Percentiles rank a stretch among this genome's conserved stretches.
These are phyloP conservation scores for Saccharum officinarum DNA, from an alignment of 176 grass and related monocot species.

Conservation along the genomic window DNA sequence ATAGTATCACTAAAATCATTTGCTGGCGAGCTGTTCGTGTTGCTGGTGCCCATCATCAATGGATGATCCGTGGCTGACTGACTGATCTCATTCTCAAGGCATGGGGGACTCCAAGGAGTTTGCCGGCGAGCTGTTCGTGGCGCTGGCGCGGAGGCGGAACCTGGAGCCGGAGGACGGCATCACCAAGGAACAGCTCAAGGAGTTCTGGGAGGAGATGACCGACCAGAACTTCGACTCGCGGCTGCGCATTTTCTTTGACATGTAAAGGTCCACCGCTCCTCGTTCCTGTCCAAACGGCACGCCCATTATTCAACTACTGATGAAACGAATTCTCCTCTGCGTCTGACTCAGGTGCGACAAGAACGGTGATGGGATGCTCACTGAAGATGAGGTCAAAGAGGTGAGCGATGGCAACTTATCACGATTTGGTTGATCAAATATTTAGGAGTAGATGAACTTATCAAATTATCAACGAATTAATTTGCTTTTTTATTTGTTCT, in stretches of 20 bases:
- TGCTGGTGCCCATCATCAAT: not conserved
- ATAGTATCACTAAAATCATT: not conserved
- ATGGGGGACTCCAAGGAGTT: conserved; percentile 99
- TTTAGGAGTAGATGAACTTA: not conserved
- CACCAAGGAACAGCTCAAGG: conserved; percentile 76
- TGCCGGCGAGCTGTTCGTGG: conserved; percentile 78
- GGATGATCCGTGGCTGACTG: not conserved
- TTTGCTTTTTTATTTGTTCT: not conserved
- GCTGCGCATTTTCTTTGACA: conserved; percentile 97
- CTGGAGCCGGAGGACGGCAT: conserved; percentile 64
- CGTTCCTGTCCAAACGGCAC: not conserved
- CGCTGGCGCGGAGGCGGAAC: conserved; percentile 67
- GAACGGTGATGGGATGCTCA: conserved; percentile 94
- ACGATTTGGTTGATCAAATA: not conserved
- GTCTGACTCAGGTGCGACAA: conserved; percentile 77
- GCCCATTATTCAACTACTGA: not conserved
- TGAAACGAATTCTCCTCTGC: not conserved
- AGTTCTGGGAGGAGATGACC: conserved; percentile 99
- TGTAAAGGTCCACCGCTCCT: conserved; percentile 46
- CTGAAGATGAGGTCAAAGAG: conserved; percentile 97
- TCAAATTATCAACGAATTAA: not conserved
- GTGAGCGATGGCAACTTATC: conserved; percentile 23
- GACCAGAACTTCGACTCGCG: conserved; percentile 96
- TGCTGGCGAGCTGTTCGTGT: not conserved
- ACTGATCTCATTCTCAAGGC: conserved; percentile 38